These are phyloP conservation scores for Penicillium maclennaniae DNA, from an alignment of 495 filamentous ascomycete species.

Conservation along the genomic window DNA sequence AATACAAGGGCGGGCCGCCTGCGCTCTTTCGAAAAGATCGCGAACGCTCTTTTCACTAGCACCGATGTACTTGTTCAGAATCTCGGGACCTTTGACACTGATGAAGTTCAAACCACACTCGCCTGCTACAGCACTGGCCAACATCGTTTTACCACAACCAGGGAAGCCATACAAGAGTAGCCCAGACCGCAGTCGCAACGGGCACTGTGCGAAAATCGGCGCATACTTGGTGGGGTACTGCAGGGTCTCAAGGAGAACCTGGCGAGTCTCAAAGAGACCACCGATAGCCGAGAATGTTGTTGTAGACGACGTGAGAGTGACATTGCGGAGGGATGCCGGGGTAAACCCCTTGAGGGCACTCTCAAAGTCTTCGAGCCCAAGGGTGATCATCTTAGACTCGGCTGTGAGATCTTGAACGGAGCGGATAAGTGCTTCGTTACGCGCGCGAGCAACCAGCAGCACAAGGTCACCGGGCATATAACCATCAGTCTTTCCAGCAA, in stretches of 20 bases:
- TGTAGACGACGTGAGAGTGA: conserved; percentile 84
- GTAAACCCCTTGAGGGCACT: conserved; percentile 86
- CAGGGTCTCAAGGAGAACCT: conserved; percentile 85
- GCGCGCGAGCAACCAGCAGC: conserved; percentile 77
- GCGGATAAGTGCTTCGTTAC: conserved; percentile 86
- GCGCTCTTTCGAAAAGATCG: conserved; percentile 88
- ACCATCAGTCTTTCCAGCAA: conserved; percentile 89
- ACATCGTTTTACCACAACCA: conserved; percentile 91
- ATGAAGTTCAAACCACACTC: conserved; percentile 98
- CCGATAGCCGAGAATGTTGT: conserved; percentile 89
- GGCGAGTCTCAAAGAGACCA: conserved; percentile 77
- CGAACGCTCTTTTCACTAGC: conserved; percentile 92
- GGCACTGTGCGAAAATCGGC: conserved; percentile 94
- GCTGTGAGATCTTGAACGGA: conserved; percentile 43
- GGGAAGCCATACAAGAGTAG: conserved; percentile 91
- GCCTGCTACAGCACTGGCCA: conserved; percentile 89
- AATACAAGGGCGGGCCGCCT: conserved; percentile 84
- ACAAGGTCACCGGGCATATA: conserved; percentile 96
- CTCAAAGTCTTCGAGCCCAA: conserved; percentile 72
- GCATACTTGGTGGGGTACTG: conserved; percentile 98
- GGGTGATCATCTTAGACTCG: conserved; percentile 48
- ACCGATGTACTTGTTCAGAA: conserved; percentile 97
- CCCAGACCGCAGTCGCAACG: conserved; percentile 85
- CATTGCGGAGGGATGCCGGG: conserved; percentile 87
- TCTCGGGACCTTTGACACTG: conserved; percentile 95